A percentile compares a stretch with the other conserved stretches of the same genome.
Conservation (phyloP, 352 stramenopile genomes). For the Phytophthora hybrid region DNA sequence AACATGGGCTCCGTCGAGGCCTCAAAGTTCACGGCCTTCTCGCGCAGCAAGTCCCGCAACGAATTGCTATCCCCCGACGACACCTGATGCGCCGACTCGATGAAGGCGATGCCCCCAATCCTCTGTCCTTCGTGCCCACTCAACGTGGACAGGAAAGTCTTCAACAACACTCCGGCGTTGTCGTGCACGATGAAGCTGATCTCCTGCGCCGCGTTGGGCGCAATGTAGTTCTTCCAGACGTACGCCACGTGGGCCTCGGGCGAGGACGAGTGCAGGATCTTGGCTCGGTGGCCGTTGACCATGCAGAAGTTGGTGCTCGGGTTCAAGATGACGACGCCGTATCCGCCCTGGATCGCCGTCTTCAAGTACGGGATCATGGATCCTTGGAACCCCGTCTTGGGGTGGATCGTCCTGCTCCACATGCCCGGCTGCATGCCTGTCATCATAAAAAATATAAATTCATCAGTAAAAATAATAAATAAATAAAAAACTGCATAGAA, state of each 20-base stretch:
- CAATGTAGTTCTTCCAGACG: conserved; percentile 90
- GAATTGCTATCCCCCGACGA: conserved; percentile 62
- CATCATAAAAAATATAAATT: not conserved
- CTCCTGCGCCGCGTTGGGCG: conserved; percentile 80
- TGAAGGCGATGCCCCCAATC: conserved; percentile 85
- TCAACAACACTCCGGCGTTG: conserved; percentile 72
- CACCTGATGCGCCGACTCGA: conserved; percentile 82
- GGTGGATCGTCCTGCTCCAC: conserved; percentile 77
- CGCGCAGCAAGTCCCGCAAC: conserved; percentile 65
- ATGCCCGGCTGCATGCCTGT: conserved; percentile 76
- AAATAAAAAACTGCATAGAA: not conserved
- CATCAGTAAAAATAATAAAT: not conserved
- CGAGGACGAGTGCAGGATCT: conserved; percentile 82
- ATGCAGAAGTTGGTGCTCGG: conserved; percentile 83
- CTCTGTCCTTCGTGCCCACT: conserved; percentile 64
- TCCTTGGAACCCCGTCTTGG: conserved; percentile 83
- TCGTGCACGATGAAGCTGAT: conserved; percentile 90
- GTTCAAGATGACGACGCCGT: conserved; percentile 85
- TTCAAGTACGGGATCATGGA: conserved; percentile 92
- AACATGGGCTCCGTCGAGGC: conserved; percentile 87
- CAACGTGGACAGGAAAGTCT: conserved; percentile 71
- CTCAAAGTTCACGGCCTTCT: conserved; percentile 88
- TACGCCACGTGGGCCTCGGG: conserved; percentile 84
- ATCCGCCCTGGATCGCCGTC: conserved; percentile 85
- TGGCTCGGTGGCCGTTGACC: conserved; percentile 84